These are phyloP conservation scores for Stagonosporopsis cucurbitacearum DNA, from an alignment of 2,329 filamentous ascomycete genomes.

Conservation along the genomic window DNA sequence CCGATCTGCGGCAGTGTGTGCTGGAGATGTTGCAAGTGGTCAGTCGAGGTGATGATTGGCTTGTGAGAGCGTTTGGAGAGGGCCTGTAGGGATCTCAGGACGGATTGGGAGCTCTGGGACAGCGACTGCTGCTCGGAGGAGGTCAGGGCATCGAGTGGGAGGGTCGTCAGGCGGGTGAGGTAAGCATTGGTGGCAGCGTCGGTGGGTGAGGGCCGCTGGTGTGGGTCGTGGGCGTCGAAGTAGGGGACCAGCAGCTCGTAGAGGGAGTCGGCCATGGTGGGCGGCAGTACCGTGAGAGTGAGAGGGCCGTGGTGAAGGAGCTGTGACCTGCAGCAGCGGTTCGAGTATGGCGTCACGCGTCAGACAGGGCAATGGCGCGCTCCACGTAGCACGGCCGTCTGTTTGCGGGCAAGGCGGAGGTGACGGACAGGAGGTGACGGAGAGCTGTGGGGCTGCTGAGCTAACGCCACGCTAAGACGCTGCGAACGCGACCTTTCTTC, in stretches of 20 bases:
- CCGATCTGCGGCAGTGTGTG: conserved; percentile 75
- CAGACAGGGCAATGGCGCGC: neutral
- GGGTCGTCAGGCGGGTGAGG: conserved; percentile 76
- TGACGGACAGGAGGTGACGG: too few species aligned
- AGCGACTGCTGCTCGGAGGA: conserved; percentile 79
- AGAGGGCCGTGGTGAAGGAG: neutral
- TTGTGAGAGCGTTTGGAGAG: conserved; percentile 90
- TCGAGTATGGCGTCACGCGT: conserved; percentile 2
- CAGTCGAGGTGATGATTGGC: conserved; percentile 79
- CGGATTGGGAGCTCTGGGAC: conserved; percentile 79
- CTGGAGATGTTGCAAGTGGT: conserved; percentile 75
- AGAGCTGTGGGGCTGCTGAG: too few species aligned
- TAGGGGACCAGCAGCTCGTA: conserved; percentile 75
- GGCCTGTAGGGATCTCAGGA: conserved; percentile 81
- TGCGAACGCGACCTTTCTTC: conserved; percentile 18
- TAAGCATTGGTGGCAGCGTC: conserved; percentile 71
- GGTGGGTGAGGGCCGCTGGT: conserved; percentile 48
- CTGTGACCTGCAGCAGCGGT: too few species aligned
- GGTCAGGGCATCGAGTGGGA: conserved; percentile 75
- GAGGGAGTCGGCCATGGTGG: conserved; percentile 63
- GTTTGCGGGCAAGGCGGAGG: conserved; percentile 24
- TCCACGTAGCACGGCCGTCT: conserved; percentile 1
- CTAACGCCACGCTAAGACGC: conserved; percentile 7
- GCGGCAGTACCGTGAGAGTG: too few species aligned
- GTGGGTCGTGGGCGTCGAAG: conserved; percentile 54